A percentile compares a stretch with the other conserved stretches of the same genome.
phyloP scores from a whole-genome alignment of 805 yeast species.

The Yamadazyma scolyti region DNA sequence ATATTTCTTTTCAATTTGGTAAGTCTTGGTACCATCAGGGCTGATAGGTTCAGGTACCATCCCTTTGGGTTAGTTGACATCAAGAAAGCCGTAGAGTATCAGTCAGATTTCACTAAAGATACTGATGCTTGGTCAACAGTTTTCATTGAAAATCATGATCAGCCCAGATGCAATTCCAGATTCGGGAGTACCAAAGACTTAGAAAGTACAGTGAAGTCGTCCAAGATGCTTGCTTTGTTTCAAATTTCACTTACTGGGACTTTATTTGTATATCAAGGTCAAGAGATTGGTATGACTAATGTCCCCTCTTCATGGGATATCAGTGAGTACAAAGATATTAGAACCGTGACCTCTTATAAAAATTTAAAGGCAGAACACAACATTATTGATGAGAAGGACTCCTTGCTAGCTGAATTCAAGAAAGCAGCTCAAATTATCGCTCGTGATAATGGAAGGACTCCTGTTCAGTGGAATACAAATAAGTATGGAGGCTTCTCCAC shows the following conservation, averaged over 20 bases:
- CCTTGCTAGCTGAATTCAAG: constrained; percentile 16
- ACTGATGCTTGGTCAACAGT: constrained; percentile 58
- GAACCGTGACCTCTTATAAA: constrained; percentile 40
- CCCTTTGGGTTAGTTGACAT: constrained; percentile 36
- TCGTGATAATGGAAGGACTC: constrained; percentile 54
- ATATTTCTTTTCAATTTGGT: constrained; percentile 31
- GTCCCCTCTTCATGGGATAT: constrained; percentile 44
- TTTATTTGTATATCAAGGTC: constrained; percentile 57
- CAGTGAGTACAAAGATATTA: constrained; percentile 49
- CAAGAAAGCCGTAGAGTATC: constrained; percentile 35
- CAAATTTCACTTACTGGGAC: constrained; percentile 51
- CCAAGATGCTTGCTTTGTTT: constrained; percentile 47
- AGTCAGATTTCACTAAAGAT: constrained; percentile 37
- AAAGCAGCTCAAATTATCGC: constrained; percentile 35
- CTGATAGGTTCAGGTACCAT: constrained; percentile 30
- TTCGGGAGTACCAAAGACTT: constrained; percentile 38
- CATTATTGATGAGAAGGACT: constrained; percentile 14
- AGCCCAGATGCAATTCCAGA: constrained; percentile 50
- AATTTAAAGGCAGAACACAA: constrained; percentile 20
- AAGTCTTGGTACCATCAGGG: constrained; percentile 33
- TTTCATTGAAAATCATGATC: constrained; percentile 58
- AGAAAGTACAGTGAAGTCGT: constrained; percentile 32
- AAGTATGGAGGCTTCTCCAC: constrained; percentile 47
- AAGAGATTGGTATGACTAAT: constrained; percentile 56
- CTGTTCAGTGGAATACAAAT: constrained; percentile 51